Percentiles rank a stretch among this genome's conserved stretches.
Conservation (phyloP, 306 rosid species). For the Quercus aquifolioides region DNA sequence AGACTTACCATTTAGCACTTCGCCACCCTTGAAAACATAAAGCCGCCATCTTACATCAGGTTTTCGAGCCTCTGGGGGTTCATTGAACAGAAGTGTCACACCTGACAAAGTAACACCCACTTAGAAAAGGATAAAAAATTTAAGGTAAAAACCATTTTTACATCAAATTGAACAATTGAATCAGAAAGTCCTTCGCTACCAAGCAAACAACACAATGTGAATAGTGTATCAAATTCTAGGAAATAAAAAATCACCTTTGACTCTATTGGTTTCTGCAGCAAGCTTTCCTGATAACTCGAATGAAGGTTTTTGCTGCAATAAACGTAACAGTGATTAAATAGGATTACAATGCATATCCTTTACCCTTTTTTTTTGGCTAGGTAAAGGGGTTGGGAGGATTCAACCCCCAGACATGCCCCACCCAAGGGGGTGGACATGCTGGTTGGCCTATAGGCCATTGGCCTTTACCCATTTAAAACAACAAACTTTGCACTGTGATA, state of each 20-base stretch:
- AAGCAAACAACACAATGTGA: background rate
- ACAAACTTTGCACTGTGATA: background rate
- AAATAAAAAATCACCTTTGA: conserved; percentile 55
- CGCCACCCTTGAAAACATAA: conserved; percentile 95
- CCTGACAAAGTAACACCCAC: conserved; percentile 43
- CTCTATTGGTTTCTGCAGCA: conserved; percentile 90
- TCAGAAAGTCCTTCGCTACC: background rate
- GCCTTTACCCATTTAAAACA: background rate
- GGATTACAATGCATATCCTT: background rate
- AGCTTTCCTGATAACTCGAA: conserved; percentile 98
- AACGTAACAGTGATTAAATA: conserved; percentile 8
- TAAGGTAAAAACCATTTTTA: background rate
- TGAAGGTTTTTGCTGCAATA: conserved; percentile 86
- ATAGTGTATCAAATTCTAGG: background rate
- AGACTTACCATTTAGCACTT: conserved; percentile 76
- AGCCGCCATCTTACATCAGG: conserved; percentile 93
- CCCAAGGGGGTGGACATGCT: no score
- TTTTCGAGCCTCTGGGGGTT: conserved; percentile 82
- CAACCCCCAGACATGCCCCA: no score
- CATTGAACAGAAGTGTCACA: conserved; percentile 70
- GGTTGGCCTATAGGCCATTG: no score
- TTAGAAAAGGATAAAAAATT: conserved; percentile 13
- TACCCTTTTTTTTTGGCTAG: background rate
- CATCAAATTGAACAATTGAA: background rate
- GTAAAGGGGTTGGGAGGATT: no score